Evolutionary conservation across 2,329 filamentous ascomycete species (phyloP).

Genomic region (Sordariomycetes sp.): DNA sequence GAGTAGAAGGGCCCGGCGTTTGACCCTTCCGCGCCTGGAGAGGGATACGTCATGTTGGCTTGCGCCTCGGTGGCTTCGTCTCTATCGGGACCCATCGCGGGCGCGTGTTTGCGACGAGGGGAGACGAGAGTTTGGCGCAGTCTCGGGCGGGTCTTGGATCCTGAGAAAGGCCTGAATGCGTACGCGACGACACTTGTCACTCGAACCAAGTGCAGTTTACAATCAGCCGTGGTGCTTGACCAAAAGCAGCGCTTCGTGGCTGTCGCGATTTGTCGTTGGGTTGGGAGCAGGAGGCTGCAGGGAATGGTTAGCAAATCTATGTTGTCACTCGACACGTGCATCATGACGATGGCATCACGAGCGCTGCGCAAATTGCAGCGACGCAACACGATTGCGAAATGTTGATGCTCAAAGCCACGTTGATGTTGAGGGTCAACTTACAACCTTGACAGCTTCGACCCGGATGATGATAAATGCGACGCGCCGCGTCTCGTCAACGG

Average conservation of each 20-base stretch:
- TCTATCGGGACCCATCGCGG: conserved; percentile 19
- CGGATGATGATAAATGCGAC: conserved; percentile 35
- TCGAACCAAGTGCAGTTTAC: background rate
- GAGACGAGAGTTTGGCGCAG: background rate
- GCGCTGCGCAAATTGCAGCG: background rate
- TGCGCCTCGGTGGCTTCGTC: conserved; percentile 26
- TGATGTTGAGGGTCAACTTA: conserved; percentile 18
- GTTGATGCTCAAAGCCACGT: conserved; percentile 4
- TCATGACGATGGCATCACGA: background rate
- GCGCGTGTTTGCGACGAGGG: background rate
- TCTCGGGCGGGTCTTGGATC: background rate
- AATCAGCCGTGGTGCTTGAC: background rate
- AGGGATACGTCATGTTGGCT: conserved; percentile 34
- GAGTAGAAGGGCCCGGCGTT: conserved; percentile 31
- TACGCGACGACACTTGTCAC: background rate
- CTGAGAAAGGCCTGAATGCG: background rate
- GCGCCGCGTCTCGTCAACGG: conserved; percentile 28
- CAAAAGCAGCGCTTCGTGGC: background rate
- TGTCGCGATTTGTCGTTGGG: background rate
- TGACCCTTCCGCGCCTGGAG: conserved; percentile 32
- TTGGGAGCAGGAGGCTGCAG: background rate
- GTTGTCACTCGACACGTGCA: conserved; percentile 1
- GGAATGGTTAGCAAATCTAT: background rate
- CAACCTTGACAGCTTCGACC: conserved; percentile 18
- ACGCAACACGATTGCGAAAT: conserved; percentile 5